A percentile compares a stretch with the other conserved stretches of the same genome.
Conservation (phyloP, 1,284 basidiomycete species). For the Inonotus obliquus region DNA sequence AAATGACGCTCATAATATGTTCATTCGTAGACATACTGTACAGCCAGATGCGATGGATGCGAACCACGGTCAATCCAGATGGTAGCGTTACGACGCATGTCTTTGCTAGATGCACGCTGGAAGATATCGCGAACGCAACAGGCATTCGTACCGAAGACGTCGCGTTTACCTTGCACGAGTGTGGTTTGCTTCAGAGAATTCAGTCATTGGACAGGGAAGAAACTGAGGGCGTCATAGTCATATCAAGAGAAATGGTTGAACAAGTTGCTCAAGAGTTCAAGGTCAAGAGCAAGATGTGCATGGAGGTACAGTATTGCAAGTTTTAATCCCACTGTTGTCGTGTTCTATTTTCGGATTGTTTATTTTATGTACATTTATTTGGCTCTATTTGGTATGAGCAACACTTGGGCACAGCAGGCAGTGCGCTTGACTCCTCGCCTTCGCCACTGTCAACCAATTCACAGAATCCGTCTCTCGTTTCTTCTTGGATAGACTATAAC, state of each 20-base stretch:
- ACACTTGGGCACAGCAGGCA: not conserved
- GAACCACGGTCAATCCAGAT: conserved; percentile 52
- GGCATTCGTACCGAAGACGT: conserved; percentile 83
- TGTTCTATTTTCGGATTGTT: not conserved
- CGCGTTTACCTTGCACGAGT: conserved; percentile 84
- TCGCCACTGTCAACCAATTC: not conserved
- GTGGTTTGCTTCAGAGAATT: conserved; percentile 63
- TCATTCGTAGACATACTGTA: conserved; percentile 34
- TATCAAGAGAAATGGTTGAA: conserved; percentile 74
- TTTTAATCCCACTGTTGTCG: not conserved
- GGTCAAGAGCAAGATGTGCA: conserved; percentile 52
- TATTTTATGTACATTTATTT: not conserved
- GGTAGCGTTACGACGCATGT: conserved; percentile 66
- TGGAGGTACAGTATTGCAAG: conserved; percentile 2
- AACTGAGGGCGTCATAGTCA: conserved; percentile 43
- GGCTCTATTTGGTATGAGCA: not conserved
- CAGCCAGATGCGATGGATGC: conserved; percentile 46
- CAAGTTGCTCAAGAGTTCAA: conserved; percentile 54
- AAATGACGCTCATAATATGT: not conserved
- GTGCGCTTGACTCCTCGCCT: not conserved
- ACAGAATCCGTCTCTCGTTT: not conserved
- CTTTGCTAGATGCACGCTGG: conserved; percentile 60
- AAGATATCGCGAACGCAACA: conserved; percentile 73
- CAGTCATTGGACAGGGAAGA: conserved; percentile 23
- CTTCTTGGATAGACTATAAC: not conserved